Evolutionary conservation across 2,329 filamentous ascomycete genomes (phyloP).

Genomic region (Dothistroma pini): DNA sequence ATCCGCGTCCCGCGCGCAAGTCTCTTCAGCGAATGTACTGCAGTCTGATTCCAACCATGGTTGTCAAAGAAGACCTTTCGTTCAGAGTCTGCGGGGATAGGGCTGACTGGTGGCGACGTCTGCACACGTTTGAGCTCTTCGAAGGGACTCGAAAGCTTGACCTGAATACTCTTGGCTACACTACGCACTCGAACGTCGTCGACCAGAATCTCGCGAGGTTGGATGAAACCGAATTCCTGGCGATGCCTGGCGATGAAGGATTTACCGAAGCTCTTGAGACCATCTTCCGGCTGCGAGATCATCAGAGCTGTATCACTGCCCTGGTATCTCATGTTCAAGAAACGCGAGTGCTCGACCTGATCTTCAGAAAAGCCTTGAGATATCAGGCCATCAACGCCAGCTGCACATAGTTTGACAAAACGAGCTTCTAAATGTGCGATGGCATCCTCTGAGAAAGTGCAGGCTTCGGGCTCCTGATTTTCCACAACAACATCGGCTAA

Average conservation of each 20-base stretch:
- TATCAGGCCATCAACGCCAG: constrained; percentile 64
- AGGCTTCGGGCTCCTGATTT: constrained; percentile 68
- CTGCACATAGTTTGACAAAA: constrained; percentile 29
- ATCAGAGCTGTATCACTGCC: constrained; percentile 89
- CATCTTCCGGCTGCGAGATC: constrained; percentile 70
- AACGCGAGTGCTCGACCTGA: constrained; percentile 67
- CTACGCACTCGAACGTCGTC: constrained; percentile 86
- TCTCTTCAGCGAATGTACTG: constrained; percentile 77
- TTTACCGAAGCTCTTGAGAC: constrained; percentile 72
- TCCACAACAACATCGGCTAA: constrained; percentile 91
- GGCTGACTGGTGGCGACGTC: too few relatives aligned
- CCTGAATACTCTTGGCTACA: constrained; percentile 65
- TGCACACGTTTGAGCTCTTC: constrained; percentile 57
- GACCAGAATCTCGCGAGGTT: constrained; percentile 80
- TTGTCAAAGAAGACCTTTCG: constrained; percentile 80
- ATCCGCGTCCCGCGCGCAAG: constrained; percentile 69
- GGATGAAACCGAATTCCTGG: constrained; percentile 88
- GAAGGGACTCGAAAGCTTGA: constrained; percentile 48
- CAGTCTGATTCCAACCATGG: constrained; percentile 65
- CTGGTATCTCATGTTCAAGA: constrained; percentile 88
- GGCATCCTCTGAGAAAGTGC: constrained; percentile 7
- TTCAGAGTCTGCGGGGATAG: too few relatives aligned
- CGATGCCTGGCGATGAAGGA: constrained; percentile 85
- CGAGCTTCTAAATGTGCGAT: too few relatives aligned
- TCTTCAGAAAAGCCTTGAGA: constrained; percentile 68